These are phyloP conservation scores for Aureobasidium sp. DNA, from an alignment of 2,329 filamentous ascomycete genomes.

Conservation along the genomic window DNA sequence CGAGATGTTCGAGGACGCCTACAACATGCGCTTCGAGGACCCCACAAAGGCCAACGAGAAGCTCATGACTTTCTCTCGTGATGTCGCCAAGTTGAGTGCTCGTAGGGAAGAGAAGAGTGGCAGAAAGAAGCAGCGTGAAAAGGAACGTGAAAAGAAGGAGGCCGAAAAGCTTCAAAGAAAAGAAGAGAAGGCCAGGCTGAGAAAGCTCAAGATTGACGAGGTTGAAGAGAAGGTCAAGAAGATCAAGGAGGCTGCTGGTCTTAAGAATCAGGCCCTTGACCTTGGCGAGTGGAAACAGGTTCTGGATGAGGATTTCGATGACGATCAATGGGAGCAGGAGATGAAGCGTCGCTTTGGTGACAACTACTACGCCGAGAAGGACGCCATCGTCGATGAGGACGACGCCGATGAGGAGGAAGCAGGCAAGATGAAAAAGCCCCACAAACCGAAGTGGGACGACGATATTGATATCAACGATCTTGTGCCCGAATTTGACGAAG, in stretches of 20 bases:
- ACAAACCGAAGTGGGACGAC: conserved; percentile 90
- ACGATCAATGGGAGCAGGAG: conserved; percentile 81
- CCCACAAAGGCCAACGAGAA: conserved; percentile 81
- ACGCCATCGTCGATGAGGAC: conserved; percentile 27
- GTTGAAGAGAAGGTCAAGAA: conserved; percentile 78
- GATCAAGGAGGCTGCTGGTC: conserved; percentile 82
- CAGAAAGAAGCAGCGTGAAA: conserved; percentile 70
- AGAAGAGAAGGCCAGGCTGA: conserved; percentile 73
- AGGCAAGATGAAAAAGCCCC: conserved; percentile 71
- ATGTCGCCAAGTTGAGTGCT: conserved; percentile 75
- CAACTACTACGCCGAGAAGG: conserved; percentile 72
- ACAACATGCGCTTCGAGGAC: conserved; percentile 94
- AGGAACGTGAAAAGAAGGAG: conserved; percentile 70
- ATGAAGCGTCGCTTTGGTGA: conserved; percentile 87
- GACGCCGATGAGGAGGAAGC: conserved; percentile 38
- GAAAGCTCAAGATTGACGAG: conserved; percentile 85
- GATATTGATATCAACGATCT: conserved; percentile 96
- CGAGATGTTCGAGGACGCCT: conserved; percentile 84
- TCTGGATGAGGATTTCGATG: conserved; percentile 81
- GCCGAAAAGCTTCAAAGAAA: conserved; percentile 68
- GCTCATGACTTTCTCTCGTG: conserved; percentile 81
- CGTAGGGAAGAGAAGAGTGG: conserved; percentile 77
- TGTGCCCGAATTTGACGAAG: conserved; percentile 73
- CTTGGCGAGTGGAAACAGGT: conserved; percentile 80
- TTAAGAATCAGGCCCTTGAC: conserved; percentile 54